Conservation (phyloP, 495 filamentous ascomycete species). For the Aspergillus ellipticus region DNA sequence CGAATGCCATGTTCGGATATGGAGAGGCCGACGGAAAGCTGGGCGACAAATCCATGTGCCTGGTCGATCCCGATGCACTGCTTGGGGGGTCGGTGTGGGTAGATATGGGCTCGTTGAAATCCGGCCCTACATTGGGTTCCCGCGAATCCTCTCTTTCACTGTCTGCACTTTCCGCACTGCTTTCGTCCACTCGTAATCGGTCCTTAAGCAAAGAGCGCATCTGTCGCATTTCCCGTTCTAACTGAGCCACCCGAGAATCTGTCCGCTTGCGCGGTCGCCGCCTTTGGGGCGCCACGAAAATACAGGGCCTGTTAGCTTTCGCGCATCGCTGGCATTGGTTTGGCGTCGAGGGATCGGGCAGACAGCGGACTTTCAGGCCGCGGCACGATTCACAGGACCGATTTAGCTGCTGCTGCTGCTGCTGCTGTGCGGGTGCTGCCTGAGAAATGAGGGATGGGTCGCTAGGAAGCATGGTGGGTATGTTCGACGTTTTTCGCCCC, state of each 20-base stretch:
- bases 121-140: conserved; percentile 18
- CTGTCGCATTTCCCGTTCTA: conserved; percentile 83
- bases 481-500: conserved; percentile 25
- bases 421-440: conserved; percentile 25
- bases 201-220: conserved; percentile 44
- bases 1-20: conserved; percentile 12
- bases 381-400: conserved; percentile 86
- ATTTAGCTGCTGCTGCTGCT: conserved; percentile 47
- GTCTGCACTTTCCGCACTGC: conserved; percentile 27
- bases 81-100: conserved; percentile 22
- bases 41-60: conserved; percentile 28
- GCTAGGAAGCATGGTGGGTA: conserved; percentile 31
- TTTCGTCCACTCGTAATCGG: conserved; percentile 30
- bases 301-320: conserved; percentile 69
- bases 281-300: conserved; percentile 73
- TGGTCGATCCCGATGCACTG: conserved; percentile 19
- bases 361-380: conserved; percentile 79
- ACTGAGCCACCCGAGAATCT: conserved; percentile 78
- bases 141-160: conserved; percentile 25
- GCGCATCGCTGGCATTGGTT: conserved; percentile 73
- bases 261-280: conserved; percentile 79
- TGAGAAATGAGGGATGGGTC: conserved; percentile 19
- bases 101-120: conserved; percentile 7
- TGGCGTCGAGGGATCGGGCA: conserved; percentile 58
- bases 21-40: conserved; percentile 21